Percentiles rank a stretch among this genome's conserved stretches.
Evolutionary conservation across 106 monocot species (phyloP).

Genomic region (Apostasia ramifera): DNA sequence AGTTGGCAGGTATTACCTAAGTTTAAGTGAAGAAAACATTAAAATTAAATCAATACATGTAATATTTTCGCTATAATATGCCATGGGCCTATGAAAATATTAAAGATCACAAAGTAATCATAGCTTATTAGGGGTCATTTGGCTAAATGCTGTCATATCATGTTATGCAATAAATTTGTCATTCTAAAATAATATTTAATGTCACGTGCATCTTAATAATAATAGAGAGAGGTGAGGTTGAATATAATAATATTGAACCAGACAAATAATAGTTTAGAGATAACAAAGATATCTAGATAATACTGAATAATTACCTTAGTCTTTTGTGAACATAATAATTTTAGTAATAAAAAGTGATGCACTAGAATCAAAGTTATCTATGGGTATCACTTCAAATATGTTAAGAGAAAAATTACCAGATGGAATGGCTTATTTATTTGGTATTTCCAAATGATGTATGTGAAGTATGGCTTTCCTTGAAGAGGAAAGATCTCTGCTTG

Average conservation of each 20-base stretch:
- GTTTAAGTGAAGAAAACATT: not conserved
- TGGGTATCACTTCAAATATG: not conserved
- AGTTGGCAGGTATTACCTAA: conserved; percentile 15
- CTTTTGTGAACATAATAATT: not conserved
- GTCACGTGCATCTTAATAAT: too few species aligned
- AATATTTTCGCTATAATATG: too few species aligned
- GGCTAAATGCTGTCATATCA: too few species aligned
- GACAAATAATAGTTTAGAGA: too few species aligned
- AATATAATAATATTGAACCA: not conserved
- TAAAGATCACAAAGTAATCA: too few species aligned
- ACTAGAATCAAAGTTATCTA: not conserved
- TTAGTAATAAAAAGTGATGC: not conserved
- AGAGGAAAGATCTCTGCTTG: conserved; percentile 16
- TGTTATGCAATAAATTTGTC: too few species aligned
- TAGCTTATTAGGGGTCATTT: too few species aligned
- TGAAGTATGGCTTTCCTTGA: conserved; percentile 27
- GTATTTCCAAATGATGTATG: conserved; percentile 14
- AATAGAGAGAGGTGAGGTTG: not conserved
- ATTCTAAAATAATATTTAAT: too few species aligned
- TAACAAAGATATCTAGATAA: too few species aligned
- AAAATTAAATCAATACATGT: not conserved
- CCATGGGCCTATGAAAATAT: too few species aligned
- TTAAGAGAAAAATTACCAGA: conserved; percentile 11
- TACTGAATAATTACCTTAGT: not conserved
- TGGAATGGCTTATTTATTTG: conserved; percentile 7